Evolutionary conservation across 208 protist species (phyloP).

Genomic region (Trypanosoma brucei): DNA sequence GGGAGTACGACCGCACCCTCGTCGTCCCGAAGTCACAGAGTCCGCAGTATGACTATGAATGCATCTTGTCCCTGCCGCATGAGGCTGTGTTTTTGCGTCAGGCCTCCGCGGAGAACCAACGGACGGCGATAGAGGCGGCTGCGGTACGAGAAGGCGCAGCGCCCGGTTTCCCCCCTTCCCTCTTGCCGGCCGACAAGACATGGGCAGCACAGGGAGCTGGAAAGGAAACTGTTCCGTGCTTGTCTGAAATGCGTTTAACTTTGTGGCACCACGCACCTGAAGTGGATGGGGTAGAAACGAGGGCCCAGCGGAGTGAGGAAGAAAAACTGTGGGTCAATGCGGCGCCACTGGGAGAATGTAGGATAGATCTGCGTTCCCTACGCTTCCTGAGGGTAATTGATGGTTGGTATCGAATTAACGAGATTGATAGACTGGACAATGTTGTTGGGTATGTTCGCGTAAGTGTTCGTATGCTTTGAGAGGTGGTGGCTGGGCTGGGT

Average conservation of each 20-base stretch:
- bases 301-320: conserved; percentile 24
- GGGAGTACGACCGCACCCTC: conserved; percentile 65
- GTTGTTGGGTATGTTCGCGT: conserved; percentile 65
- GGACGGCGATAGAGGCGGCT: neutral
- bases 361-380: conserved; percentile 72
- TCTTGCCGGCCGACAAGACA: too few species aligned
- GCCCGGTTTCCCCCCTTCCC: too few species aligned
- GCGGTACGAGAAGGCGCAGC: neutral
- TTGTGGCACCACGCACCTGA: conserved; percentile 36
- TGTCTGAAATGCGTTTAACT: conserved; percentile 50
- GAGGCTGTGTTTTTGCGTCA: conserved; percentile 30
- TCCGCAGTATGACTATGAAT: conserved; percentile 72
- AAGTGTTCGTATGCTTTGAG: conserved; percentile 36
- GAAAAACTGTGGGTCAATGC: conserved; percentile 60
- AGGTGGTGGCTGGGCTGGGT: neutral
- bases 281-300: neutral
- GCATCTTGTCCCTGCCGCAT: conserved; percentile 50
- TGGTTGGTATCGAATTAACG: conserved; percentile 68
- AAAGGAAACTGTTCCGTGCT: conserved; percentile 21
- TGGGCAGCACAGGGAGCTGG: neutral
- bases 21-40: conserved; percentile 39
- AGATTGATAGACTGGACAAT: conserved; percentile 27
- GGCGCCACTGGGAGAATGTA: conserved; percentile 59
- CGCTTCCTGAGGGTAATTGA: conserved; percentile 60
- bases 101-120: neutral